Evolutionary conservation across 2,329 filamentous ascomycete genomes (phyloP).

Genomic region (Ceratocystis eucalypticola): DNA sequence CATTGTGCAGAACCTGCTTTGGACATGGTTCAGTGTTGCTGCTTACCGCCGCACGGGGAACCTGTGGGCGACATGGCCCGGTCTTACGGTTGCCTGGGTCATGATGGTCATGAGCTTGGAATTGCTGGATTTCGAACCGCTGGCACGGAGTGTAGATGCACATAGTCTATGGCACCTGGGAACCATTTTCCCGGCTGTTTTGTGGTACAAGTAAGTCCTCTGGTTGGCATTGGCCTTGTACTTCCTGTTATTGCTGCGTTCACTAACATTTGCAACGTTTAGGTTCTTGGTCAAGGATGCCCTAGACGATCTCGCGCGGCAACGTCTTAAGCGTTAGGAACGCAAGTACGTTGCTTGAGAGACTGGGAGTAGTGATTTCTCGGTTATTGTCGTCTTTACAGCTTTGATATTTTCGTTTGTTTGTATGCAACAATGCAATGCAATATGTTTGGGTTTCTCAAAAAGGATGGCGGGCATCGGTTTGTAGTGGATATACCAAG

Average conservation of each 20-base stretch:
- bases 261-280: neutral
- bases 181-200: constrained; percentile 71
- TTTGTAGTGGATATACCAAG: neutral
- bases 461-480: neutral
- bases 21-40: constrained; percentile 69
- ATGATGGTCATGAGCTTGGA: constrained; percentile 91
- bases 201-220: constrained; percentile 82
- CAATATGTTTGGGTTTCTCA: neutral
- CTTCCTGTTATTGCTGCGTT: neutral
- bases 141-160: constrained; percentile 71
- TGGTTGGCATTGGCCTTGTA: neutral
- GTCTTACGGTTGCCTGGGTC: constrained; percentile 82
- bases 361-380: neutral
- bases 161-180: constrained; percentile 94
- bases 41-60: constrained; percentile 59
- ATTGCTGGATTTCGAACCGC: constrained; percentile 81
- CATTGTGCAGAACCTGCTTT: constrained; percentile 65
- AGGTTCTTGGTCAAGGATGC: constrained; percentile 83
- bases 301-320: constrained; percentile 60
- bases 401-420: neutral
- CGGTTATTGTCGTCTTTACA: neutral
- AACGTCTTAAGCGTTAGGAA: constrained; percentile 18
- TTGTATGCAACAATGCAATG: neutral
- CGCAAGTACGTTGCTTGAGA: neutral
- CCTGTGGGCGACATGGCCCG: constrained; percentile 78